Conservation (phyloP, 176 grass and related monocot species). For the Carex myosuroides region DNA sequence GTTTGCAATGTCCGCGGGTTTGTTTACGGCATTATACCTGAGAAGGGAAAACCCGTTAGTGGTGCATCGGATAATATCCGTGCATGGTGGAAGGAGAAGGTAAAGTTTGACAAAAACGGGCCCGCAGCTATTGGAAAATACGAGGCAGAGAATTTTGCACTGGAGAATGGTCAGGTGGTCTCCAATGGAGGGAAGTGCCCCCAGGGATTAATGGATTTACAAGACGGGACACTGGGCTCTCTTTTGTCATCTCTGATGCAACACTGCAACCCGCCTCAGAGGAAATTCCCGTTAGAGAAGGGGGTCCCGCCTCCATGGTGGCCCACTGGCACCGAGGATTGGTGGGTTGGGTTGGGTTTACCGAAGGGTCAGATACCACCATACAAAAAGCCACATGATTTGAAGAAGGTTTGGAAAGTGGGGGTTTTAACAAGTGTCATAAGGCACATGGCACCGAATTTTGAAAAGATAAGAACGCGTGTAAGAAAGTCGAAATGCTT, state of each 20-base stretch:
- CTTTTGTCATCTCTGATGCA: conserved; percentile 94
- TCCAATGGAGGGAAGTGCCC: conserved; percentile 29
- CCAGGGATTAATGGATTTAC: conserved; percentile 83
- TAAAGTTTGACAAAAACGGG: conserved; percentile 97
- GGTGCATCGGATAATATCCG: conserved; percentile 91
- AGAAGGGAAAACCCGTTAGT: conserved; percentile 90
- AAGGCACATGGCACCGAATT: conserved; percentile 87
- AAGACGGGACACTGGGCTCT: conserved; percentile 84
- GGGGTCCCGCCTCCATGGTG: conserved; percentile 77
- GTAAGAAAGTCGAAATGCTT: conserved; percentile 91
- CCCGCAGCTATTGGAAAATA: conserved; percentile 71
- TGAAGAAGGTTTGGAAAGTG: conserved; percentile 99
- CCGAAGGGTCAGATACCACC: conserved; percentile 52
- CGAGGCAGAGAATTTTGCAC: conserved; percentile 52
- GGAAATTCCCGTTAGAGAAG: conserved; percentile 93
- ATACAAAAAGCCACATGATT: conserved; percentile 95
- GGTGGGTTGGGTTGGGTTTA: conserved; percentile 68
- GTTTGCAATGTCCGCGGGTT: conserved; percentile 86
- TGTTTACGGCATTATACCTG: conserved; percentile 86
- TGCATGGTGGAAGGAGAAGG: conserved; percentile 99
- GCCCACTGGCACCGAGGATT: conserved; percentile 84
- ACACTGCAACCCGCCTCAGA: conserved; percentile 77
- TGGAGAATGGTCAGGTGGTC: conserved; percentile 22
- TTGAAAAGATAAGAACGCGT: conserved; percentile 88
- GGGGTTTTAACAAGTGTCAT: conserved; percentile 87